Conservation (phyloP, 352 stramenopile genomes). For the Thalassiosira pacifica region DNA sequence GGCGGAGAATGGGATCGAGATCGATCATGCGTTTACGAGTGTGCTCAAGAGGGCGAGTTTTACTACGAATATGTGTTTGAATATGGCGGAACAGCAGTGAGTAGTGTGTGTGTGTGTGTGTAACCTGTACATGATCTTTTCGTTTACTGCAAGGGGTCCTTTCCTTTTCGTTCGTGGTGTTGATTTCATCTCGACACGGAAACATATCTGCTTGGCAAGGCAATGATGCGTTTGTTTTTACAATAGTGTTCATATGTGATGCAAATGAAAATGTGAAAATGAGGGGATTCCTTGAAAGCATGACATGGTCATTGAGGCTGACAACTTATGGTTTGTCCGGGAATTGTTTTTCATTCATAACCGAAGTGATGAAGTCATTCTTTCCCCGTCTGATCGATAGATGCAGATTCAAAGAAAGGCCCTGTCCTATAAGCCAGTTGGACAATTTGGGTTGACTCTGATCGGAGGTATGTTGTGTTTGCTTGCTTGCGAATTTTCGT, state of each 20-base stretch:
- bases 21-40: conserved; percentile 93
- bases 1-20: conserved; percentile 90
- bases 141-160: no score
- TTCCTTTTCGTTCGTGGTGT: no score
- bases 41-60: conserved; percentile 92
- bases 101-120: not conserved
- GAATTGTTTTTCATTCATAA: not conserved
- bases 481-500: no score
- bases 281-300: no score
- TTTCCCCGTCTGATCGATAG: conserved; percentile 69
- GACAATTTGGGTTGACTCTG: conserved; percentile 69
- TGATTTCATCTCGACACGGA: no score
- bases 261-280: no score
- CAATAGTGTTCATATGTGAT: no score
- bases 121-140: no score
- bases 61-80: conserved; percentile 88
- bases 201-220: no score
- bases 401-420: conserved; percentile 67
- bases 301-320: no score
- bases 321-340: not conserved
- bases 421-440: conserved; percentile 71
- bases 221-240: no score
- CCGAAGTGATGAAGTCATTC: conserved; percentile 59
- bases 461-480: conserved; percentile 51
- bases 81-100: conserved; percentile 90